Evolutionary conservation across 176 grass and related monocot species (phyloP).

Genomic region (Urochloa ruziziensis): DNA sequence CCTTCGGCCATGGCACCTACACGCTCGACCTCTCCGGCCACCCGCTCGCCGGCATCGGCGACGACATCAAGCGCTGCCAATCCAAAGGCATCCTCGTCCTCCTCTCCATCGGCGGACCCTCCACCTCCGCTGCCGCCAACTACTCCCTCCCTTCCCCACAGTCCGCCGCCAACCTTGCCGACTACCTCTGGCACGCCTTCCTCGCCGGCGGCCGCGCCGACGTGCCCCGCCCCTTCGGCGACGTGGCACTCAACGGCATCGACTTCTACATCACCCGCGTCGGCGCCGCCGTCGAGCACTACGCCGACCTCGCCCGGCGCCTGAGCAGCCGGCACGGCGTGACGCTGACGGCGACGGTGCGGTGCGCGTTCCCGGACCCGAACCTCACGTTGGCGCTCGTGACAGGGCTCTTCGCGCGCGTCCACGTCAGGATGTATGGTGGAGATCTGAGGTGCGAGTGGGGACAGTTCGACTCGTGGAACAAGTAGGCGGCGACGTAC

Average conservation of each 20-base stretch:
- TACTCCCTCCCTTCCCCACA: not conserved
- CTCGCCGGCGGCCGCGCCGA: not conserved
- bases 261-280: not conserved
- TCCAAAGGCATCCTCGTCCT: no score
- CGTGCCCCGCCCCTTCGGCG: not conserved
- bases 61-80: no score
- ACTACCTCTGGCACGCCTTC: not conserved
- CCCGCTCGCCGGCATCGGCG: no score
- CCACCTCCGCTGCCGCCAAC: no score
- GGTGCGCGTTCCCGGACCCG: conserved; percentile 14
- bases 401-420: not conserved
- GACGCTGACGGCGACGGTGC: conserved; percentile 3
- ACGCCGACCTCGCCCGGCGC: not conserved
- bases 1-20: not conserved
- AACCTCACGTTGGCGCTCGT: not conserved
- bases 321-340: not conserved
- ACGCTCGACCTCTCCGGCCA: not conserved
- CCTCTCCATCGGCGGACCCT: conserved; percentile 3
- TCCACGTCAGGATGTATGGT: not conserved
- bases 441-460: not conserved
- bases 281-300: not conserved
- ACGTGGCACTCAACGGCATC: not conserved
- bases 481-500: not conserved
- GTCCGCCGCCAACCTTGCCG: not conserved
- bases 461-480: not conserved